These are phyloP conservation scores for Plasmodium vivax DNA, from an alignment of 169 alveolate species.

Conservation along the genomic window DNA sequence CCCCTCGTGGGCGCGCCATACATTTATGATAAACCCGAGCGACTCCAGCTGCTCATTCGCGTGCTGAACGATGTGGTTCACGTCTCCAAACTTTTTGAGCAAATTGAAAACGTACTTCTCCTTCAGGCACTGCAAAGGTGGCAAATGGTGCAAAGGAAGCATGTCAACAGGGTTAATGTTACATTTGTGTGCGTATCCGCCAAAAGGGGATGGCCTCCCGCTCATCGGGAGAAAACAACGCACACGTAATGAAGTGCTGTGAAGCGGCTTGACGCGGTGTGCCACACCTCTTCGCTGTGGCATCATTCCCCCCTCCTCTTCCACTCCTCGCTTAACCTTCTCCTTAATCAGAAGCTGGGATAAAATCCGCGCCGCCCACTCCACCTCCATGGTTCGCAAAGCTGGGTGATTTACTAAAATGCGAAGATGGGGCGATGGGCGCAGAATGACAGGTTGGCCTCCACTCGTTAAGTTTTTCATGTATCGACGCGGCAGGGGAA, in stretches of 20 bases:
- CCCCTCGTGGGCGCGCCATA: neutral
- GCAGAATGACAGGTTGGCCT: neutral
- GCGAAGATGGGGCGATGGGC: neutral
- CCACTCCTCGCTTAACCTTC: constrained; percentile 20
- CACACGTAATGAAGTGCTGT: neutral
- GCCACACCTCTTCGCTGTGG: neutral
- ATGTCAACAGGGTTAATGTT: neutral
- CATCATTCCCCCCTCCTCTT: neutral
- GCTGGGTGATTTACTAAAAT: neutral
- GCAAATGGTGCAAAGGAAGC: neutral
- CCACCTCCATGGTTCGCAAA: constrained; percentile 15
- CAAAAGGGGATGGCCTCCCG: neutral
- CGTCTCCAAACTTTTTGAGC: constrained; percentile 40
- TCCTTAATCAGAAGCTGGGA: constrained; percentile 51
- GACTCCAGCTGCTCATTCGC: constrained; percentile 36
- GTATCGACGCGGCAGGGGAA: neutral
- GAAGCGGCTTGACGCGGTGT: neutral
- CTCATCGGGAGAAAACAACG: neutral
- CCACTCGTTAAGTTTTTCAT: neutral
- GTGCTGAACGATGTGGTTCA: constrained; percentile 55
- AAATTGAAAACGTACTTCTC: constrained; percentile 34
- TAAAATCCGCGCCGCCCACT: constrained; percentile 61
- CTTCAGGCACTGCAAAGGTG: constrained; percentile 38
- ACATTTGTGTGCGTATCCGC: neutral
- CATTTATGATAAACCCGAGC: constrained; percentile 63